Evolutionary conservation across 2,329 filamentous ascomycete species (phyloP).

Genomic region (Trichoderma semiorbis): DNA sequence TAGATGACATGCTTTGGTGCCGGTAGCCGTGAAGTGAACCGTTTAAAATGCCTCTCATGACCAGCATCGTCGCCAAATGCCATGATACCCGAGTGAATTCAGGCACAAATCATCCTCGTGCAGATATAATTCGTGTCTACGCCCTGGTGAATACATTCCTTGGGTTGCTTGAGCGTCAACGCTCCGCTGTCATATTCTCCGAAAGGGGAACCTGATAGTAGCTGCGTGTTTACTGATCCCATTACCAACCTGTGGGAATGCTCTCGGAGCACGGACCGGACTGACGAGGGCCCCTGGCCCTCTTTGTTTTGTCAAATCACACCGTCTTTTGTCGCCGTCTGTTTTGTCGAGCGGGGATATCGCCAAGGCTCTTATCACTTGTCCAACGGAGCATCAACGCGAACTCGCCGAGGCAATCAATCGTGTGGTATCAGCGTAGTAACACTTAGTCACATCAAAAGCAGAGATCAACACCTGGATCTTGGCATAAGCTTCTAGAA

Average conservation of each 20-base stretch:
- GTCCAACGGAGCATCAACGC: not conserved
- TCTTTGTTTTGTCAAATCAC: not conserved
- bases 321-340: not conserved
- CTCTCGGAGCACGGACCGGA: not conserved
- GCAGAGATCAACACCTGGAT: not conserved
- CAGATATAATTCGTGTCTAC: not conserved
- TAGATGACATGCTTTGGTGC: not conserved
- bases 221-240: not conserved
- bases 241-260: not conserved
- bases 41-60: not conserved
- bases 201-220: not conserved
- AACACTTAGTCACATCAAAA: not conserved
- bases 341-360: not conserved
- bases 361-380: conserved; percentile 11
- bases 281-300: not conserved
- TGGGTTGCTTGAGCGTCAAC: not conserved
- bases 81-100: not conserved
- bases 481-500: conserved; percentile 6
- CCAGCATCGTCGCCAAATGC: not conserved
- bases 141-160: not conserved
- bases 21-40: not conserved
- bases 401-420: not conserved
- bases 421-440: not conserved
- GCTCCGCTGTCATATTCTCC: not conserved
- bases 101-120: not conserved